Evolutionary conservation across 305 asterid genomes (phyloP), one percentile per base, ranked within the genome.

Genomic region (Solanum hybrid): DNA sequence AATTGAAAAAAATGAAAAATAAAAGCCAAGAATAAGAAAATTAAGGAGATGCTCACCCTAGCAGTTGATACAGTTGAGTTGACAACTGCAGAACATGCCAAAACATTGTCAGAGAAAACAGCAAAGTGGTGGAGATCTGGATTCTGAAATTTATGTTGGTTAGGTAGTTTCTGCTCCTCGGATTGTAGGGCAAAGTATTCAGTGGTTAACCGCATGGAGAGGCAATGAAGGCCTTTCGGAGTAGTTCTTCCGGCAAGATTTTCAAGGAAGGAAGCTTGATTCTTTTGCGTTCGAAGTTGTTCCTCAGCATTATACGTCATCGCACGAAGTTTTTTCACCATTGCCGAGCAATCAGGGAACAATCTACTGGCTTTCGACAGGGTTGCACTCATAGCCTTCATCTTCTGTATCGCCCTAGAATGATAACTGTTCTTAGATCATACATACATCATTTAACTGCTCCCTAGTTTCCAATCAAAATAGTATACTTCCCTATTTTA

Each of bases 81-180:
- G 88, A 97, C 98, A 88, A 97, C 99, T 88, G 95, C 99, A 10
- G 98, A 94, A 93, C 95, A 94, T 88, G 99, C 99, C 95, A 97
- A 91, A 90, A 97, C 89, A 90, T 97, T 97, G 94, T 97, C 99
- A 35, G 99, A 97, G 93, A 97, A 95, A 86, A 97, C 67, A 69
- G 97, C 98, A 37, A 96, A 93, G 94, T 97, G 99, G 91, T 92
- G 92, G 89, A 95, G 96, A 92, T 92, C 92, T 82, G 95, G 97
- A 93, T 94, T 92, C 4, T 91, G 92, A 83, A 93, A 90, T 92
- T 94, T 96, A 86, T 92, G 92, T 91, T 95, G 94, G 92, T 93
- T 88, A 82, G 95, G 96, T 87, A 97, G 93, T 89, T 88, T 95
- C 92, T 96, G 91, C 89, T 94, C 90, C 89, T 91, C 92, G 10